phyloP scores from a whole-genome alignment of 1,284 basidiomycete genomes.

The Peniophora sp. region DNA sequence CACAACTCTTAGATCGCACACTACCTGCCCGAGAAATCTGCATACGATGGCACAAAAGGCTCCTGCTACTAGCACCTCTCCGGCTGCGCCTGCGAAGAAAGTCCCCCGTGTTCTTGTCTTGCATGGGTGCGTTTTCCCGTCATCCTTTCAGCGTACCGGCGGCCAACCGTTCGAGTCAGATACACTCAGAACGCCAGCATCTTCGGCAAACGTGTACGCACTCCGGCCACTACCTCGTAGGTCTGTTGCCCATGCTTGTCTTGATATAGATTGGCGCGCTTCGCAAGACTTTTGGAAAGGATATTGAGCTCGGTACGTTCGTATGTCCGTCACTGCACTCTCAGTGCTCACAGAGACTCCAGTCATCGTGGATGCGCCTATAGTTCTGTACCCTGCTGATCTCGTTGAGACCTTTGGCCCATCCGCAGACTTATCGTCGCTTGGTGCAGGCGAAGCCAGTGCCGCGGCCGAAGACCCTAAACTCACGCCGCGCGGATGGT shows the following conservation, averaged over 20 bases:
- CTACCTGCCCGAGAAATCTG: too few relatives aligned
- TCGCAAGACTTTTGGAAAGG: slow-evolving; percentile 59
- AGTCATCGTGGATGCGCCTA: slow-evolving; percentile 81
- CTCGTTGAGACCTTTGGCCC: slow-evolving; percentile 36
- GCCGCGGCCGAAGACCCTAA: slow-evolving; percentile 46
- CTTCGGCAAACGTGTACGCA: slow-evolving; percentile 71
- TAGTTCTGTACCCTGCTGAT: slow-evolving; percentile 68
- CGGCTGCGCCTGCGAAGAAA: neutral
- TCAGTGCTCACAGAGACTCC: neutral
- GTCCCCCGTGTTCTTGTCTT: slow-evolving; percentile 41
- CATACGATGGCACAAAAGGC: too few relatives aligned
- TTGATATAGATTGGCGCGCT: slow-evolving; percentile 60
- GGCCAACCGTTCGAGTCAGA: slow-evolving; percentile 42
- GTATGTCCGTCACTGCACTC: neutral
- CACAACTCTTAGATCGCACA: too few relatives aligned
- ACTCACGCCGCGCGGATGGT: slow-evolving; percentile 76
- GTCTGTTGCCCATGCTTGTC: slow-evolving; percentile 11
- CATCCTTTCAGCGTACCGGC: slow-evolving; percentile 5
- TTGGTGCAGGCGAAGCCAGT: slow-evolving; percentile 49
- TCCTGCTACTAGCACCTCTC: too few relatives aligned
- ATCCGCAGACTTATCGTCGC: slow-evolving; percentile 31
- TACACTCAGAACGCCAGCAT: slow-evolving; percentile 78
- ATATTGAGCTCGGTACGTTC: slow-evolving; percentile 59
- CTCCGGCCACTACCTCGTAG: slow-evolving; percentile 2
- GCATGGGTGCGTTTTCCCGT: slow-evolving; percentile 40